These are phyloP conservation scores for Candida easanensis DNA, from an alignment of 805 yeast species.

Conservation along the genomic window DNA sequence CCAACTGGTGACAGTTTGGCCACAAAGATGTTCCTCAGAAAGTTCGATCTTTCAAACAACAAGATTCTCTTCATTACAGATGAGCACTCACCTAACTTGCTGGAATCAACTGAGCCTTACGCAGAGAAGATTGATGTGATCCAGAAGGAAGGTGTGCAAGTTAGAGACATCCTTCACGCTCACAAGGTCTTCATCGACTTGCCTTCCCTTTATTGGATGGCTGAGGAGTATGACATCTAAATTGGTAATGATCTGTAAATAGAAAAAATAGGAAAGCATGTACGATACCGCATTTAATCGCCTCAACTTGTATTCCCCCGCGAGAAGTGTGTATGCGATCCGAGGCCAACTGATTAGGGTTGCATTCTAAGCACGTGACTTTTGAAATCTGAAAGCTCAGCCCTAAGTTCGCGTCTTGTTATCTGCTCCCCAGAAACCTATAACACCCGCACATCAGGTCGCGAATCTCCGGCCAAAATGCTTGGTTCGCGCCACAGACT, in stretches of 20 bases:
- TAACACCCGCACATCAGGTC: neutral
- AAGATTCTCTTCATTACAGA: conserved; percentile 68
- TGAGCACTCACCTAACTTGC: conserved; percentile 55
- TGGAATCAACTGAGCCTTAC: conserved; percentile 51
- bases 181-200: conserved; percentile 71
- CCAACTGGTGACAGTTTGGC: conserved; percentile 40
- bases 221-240: conserved; percentile 19
- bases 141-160: conserved; percentile 75
- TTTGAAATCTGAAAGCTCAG: neutral
- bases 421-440: neutral
- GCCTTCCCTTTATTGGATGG: conserved; percentile 65
- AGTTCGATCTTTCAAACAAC: conserved; percentile 47
- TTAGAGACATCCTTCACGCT: conserved; percentile 80
- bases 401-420: neutral
- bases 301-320: no score
- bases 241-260: conserved; percentile 13
- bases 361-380: neutral
- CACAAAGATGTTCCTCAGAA: conserved; percentile 45
- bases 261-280: conserved; percentile 3
- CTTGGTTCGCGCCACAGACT: neutral
- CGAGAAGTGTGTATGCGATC: no score
- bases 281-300: conserved; percentile 3
- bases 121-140: conserved; percentile 59
- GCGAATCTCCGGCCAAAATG: neutral
- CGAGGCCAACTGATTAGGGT: no score